Evolutionary conservation across 495 filamentous ascomycete genomes (phyloP).

Genomic region (Podospora didyma): DNA sequence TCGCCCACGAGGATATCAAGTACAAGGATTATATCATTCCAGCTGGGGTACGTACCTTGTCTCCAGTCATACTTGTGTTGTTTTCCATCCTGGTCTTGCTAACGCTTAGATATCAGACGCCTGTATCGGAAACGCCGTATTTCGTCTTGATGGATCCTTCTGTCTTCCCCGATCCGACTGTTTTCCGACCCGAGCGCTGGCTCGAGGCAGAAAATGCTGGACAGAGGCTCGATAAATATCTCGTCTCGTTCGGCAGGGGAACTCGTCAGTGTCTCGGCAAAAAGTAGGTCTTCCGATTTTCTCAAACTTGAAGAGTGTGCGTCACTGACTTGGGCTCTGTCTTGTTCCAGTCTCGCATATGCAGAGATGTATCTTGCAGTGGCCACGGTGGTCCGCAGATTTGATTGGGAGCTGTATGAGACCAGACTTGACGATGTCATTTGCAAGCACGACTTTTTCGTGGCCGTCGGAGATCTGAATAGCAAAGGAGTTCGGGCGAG

Average conservation of each 20-base stretch:
- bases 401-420: conserved; percentile 19
- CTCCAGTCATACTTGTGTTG: background rate
- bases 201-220: conserved; percentile 21
- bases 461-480: conserved; percentile 8
- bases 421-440: conserved; percentile 14
- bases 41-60: conserved; percentile 15
- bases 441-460: conserved; percentile 15
- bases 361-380: conserved; percentile 14
- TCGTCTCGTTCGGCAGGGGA: conserved; percentile 47
- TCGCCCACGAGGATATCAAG: conserved; percentile 29
- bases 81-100: too few species aligned
- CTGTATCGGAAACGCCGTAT: conserved; percentile 21
- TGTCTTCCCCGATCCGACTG: conserved; percentile 44
- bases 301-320: background rate
- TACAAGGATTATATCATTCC: conserved; percentile 23
- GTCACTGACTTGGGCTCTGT: background rate
- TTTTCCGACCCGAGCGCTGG: conserved; percentile 51
- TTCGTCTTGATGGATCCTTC: conserved; percentile 36
- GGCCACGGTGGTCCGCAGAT: conserved; percentile 6
- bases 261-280: conserved; percentile 48
- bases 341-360: conserved; percentile 18
- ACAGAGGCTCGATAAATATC: conserved; percentile 40
- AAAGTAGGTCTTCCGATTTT: conserved; percentile 24
- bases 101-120: conserved; percentile 8
- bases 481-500: conserved; percentile 17